Base-by-base conservation (phyloP, 768 basidiomycete genomes). In the Tricholoma furcatifolium region DNA sequence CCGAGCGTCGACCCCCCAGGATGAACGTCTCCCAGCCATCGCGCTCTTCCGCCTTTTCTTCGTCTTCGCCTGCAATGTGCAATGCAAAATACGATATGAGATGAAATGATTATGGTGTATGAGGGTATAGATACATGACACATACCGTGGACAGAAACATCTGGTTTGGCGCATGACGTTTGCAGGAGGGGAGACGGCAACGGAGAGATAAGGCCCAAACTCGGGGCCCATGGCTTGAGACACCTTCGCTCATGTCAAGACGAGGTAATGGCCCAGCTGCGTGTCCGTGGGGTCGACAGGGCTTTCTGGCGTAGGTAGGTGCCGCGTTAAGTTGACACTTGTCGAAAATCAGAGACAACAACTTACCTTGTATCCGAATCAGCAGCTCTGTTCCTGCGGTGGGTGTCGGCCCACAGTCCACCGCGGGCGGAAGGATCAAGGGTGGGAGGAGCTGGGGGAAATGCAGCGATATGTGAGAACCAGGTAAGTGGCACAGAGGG, bases 1-100 rank as follows among this genome's bases (percentile, higher is more conserved):
- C n/a, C n/a, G n/a, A n/a, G n/a, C n/a, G n/a, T n/a, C n/a, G n/a
- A n/a, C n/a, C n/a, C n/a, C n/a, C n/a, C n/a, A n/a, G n/a, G n/a
- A n/a, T n/a, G n/a, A n/a, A n/a, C 1, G 85, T 88, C 62, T 89
- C 88, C 84, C 84, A 92, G 10, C 88, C 88, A n/a, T 91, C 87
- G 11, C 81, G 77, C 20, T 85, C 84, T 40, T 79, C 77, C 1
- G 65, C 59, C 7, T 74, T 74, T 8, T 82, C 81, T 6, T 81
- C 76, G 5, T 79, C 81, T 18, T 87, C 84, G 56, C 78, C 79
- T 78, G 48, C 27, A 43, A n/a, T n/a, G n/a, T n/a, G n/a, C n/a
- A n/a, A n/a, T n/a, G n/a, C n/a, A n/a, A n/a, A n/a, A n/a, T n/a
- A n/a, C n/a, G n/a, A n/a, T n/a, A n/a, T n/a, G n/a, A n/a, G n/a